Evolutionary conservation across 1,284 basidiomycete genomes (phyloP), one percentile per base, ranked within the genome.

Genomic region (Microbotryum silenes-acaulis): DNA sequence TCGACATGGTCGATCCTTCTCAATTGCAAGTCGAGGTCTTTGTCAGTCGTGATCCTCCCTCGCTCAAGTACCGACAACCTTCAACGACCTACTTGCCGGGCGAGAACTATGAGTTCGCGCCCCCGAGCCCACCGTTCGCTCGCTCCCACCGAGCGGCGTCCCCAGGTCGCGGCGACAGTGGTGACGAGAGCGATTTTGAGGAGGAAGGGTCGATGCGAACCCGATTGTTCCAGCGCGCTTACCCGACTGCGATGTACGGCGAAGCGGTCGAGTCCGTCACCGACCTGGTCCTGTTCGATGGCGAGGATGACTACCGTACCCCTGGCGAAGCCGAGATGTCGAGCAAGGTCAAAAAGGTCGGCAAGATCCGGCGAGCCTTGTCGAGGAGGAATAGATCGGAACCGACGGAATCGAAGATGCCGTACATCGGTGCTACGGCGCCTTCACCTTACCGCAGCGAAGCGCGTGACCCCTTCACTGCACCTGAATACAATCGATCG

Each of bases 1-100:
- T 83, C 71, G 78, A 81, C 53, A 79, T 88, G 75, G 78, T 88
- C 16, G 78, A 83, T 0, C 68, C 77, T 2, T 77, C 81, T 4
- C 79, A 82, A 45, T 77, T 92, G 14, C 83, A 87, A 66, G 77
- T 92, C 56, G 86, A 90, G 70, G 85, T 92, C 42, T 91, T 84
- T 72, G 88, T 92, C 48, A 88, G 87, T 3, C 85, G 85, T 47
- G 71, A 67, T 37, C 56, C 67, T n/a, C 57, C 61, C 5, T 47
- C 4, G 16, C 45, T 23, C 31, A 18, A 37, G n/a, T 29, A 16
- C 20, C 52, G 8, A 45, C 46, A 78, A 0, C 81, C 81, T 18
- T 71, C 73, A 14, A 79, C 82, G 2, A 72, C 66, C 9, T 82
- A 37, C 29, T 20, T 25, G 31, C 51, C 51, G 9, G n/a, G 45